phyloP scores from a whole-genome alignment of 371 early-diverging fungal species.

The Thermomucor indicae-seudaticae region DNA sequence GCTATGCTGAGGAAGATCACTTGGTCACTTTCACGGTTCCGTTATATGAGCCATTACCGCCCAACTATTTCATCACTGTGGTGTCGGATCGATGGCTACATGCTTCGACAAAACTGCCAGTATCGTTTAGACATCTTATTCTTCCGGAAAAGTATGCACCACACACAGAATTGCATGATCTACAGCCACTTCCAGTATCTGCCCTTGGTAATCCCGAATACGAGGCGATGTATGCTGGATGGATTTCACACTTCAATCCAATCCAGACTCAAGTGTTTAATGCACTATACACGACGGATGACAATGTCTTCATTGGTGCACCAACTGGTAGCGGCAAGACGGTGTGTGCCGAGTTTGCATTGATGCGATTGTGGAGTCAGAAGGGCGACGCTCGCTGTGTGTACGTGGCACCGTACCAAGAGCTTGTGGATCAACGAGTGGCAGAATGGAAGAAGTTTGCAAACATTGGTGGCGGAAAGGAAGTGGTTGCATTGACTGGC shows the following conservation, averaged over 20 bases:
- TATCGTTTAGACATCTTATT: slow-evolving; percentile 90
- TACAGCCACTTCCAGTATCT: slow-evolving; percentile 84
- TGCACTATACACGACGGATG: slow-evolving; percentile 84
- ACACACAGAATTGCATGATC: slow-evolving; percentile 91
- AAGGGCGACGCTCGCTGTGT: slow-evolving; percentile 67
- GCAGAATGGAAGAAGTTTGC: slow-evolving; percentile 83
- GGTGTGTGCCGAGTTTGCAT: slow-evolving; percentile 93
- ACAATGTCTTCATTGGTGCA: slow-evolving; percentile 94
- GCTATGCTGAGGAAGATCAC: slow-evolving; percentile 70
- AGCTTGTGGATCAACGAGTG: slow-evolving; percentile 75
- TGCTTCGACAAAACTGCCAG: slow-evolving; percentile 83
- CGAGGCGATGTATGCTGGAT: slow-evolving; percentile 61
- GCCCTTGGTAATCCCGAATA: slow-evolving; percentile 73
- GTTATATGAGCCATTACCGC: slow-evolving; percentile 91
- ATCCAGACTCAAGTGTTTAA: slow-evolving; percentile 97
- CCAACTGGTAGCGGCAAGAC: slow-evolving; percentile 98
- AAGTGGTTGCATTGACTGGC: slow-evolving; percentile 88
- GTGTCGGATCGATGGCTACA: slow-evolving; percentile 95
- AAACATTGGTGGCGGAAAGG: slow-evolving; percentile 67
- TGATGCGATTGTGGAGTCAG: slow-evolving; percentile 79
- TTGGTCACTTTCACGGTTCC: slow-evolving; percentile 86
- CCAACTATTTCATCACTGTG: slow-evolving; percentile 91
- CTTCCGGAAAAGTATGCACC: slow-evolving; percentile 92
- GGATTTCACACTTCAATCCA: slow-evolving; percentile 84
- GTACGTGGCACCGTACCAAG: slow-evolving; percentile 93